Conservation (phyloP, 2,329 filamentous ascomycete species). For the Diaporthe citri region DNA sequence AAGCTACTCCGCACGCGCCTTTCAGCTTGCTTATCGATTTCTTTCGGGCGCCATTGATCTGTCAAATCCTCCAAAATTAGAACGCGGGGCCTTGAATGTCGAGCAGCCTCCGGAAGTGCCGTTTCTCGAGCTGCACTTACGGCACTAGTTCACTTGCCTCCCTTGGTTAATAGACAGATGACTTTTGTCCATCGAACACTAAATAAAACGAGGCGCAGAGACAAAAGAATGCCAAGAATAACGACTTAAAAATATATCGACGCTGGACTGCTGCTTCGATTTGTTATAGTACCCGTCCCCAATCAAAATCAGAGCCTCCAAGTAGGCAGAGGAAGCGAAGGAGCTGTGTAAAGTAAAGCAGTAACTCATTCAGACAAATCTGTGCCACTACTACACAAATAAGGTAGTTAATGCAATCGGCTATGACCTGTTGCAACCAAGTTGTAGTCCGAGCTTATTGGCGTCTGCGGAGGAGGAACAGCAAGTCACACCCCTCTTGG, state of each 20-base stretch:
- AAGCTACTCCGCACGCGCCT: background rate
- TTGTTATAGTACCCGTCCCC: no score
- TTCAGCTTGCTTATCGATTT: background rate
- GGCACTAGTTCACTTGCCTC: background rate
- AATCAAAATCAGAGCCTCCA: no score
- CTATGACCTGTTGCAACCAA: background rate
- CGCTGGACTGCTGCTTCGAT: background rate
- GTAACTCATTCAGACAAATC: background rate
- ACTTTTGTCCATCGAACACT: no score
- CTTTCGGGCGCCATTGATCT: background rate
- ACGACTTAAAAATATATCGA: background rate
- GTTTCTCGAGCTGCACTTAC: background rate
- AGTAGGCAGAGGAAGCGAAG: background rate
- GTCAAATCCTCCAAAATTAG: slow-evolving; percentile 4
- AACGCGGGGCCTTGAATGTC: background rate
- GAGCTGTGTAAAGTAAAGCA: background rate
- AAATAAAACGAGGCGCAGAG: background rate
- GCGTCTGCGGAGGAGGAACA: background rate
- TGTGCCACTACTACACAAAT: background rate
- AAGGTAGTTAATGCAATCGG: background rate
- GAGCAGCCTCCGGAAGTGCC: background rate
- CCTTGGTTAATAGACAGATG: no score
- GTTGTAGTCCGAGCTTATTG: background rate
- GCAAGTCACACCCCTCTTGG: background rate
- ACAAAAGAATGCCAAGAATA: background rate